phyloP scores from a whole-genome alignment of 352 stramenopile genomes.

The Phytophthora lateralis region DNA sequence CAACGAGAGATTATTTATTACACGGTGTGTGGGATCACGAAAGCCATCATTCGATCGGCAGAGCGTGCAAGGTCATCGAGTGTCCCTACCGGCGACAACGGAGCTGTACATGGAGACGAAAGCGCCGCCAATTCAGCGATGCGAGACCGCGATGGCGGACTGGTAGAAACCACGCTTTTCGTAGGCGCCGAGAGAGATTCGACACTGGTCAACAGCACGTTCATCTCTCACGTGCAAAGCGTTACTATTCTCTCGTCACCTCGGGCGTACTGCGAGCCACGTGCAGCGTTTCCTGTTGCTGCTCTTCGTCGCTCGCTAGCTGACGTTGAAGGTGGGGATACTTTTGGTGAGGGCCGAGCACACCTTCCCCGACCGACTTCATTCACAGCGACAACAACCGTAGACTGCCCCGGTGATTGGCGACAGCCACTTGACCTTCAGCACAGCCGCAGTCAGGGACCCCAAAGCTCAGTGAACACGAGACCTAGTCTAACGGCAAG shows the following conservation, averaged over 20 bases:
- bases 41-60: constrained; percentile 65
- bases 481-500: constrained; percentile 20
- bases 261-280: constrained; percentile 52
- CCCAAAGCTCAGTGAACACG: constrained; percentile 6
- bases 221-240: constrained; percentile 54
- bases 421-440: constrained; percentile 20
- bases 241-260: constrained; percentile 50
- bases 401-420: constrained; percentile 20
- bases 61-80: constrained; percentile 36
- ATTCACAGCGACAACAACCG: constrained; percentile 16
- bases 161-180: constrained; percentile 46
- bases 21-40: constrained; percentile 80
- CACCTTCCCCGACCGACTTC: constrained; percentile 27
- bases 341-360: neutral
- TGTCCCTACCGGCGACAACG: constrained; percentile 15
- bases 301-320: constrained; percentile 17
- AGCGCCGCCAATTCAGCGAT: constrained; percentile 32
- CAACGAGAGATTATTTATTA: constrained; percentile 88
- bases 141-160: constrained; percentile 14
- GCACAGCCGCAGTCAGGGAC: constrained; percentile 33
- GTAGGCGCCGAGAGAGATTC: constrained; percentile 64
- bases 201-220: constrained; percentile 46
- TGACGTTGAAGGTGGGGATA: constrained; percentile 9
- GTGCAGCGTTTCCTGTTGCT: constrained; percentile 1
- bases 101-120: constrained; percentile 18